Percentiles rank a stretch among this genome's conserved stretches.
phyloP scores from a whole-genome alignment of 2,329 filamentous ascomycete species.

The Fusarium anthophilum region DNA sequence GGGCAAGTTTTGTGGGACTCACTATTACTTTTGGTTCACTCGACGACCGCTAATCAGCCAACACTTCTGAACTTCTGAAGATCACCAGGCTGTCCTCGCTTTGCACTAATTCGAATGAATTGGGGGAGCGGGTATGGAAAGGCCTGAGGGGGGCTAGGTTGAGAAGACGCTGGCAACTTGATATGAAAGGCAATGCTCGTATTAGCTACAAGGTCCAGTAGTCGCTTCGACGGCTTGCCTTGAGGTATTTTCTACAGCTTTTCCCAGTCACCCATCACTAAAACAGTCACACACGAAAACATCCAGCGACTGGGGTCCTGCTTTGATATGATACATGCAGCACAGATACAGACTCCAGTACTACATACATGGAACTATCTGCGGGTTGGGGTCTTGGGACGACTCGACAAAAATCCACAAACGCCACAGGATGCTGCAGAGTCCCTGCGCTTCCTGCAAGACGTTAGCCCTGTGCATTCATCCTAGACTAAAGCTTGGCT shows the following conservation, averaged over 20 bases:
- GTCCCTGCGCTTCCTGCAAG: conserved; percentile 30
- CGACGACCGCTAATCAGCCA: conserved; percentile 3
- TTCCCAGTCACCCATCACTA: neutral
- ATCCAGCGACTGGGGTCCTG: neutral
- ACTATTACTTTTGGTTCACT: conserved; percentile 2
- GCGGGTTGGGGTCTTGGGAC: conserved; percentile 5
- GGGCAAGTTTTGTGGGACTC: conserved; percentile 12
- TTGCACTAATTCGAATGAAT: conserved; percentile 9
- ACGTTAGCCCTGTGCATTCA: conserved; percentile 40
- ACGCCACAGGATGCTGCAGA: neutral
- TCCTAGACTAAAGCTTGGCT: conserved; percentile 32
- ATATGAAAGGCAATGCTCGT: neutral
- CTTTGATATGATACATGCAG: conserved; percentile 7
- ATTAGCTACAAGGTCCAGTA: neutral
- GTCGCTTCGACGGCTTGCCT: neutral
- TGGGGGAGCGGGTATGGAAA: conserved; percentile 31
- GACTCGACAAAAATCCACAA: conserved; percentile 8
- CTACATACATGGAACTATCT: conserved; percentile 11
- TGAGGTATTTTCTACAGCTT: conserved; percentile 28
- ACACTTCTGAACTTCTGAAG: neutral
- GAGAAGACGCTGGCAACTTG: neutral
- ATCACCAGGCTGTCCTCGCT: conserved; percentile 9
- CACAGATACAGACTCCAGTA: neutral
- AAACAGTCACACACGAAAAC: neutral
- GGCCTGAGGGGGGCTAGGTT: conserved; percentile 16